Percentiles rank a stretch among this genome's conserved stretches.
These are phyloP conservation scores for Auriscalpium vulgare DNA, from an alignment of 768 basidiomycete species.

Conservation along the genomic window DNA sequence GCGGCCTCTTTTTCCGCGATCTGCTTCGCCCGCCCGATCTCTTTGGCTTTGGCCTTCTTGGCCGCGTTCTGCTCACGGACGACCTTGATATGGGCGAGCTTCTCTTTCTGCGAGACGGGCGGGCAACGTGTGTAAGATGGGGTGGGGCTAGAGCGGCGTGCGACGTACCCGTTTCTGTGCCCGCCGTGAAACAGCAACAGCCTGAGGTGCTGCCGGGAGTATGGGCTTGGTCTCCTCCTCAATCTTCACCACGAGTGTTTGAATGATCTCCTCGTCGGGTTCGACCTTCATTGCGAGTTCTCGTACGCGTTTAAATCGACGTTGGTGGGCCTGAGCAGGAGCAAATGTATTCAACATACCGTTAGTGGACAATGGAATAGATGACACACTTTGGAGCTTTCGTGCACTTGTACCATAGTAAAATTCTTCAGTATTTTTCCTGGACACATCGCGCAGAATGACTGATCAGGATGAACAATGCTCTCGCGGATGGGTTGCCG, in stretches of 20 bases:
- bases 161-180: conserved; percentile 55
- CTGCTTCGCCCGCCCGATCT: conserved; percentile 20
- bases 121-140: background rate
- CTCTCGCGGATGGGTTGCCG: conserved; percentile 48
- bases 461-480: conserved; percentile 39
- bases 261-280: conserved; percentile 41
- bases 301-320: conserved; percentile 47
- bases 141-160: background rate
- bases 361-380: conserved; percentile 10
- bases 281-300: conserved; percentile 31
- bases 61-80: conserved; percentile 35
- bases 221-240: conserved; percentile 1
- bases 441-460: conserved; percentile 61
- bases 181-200: conserved; percentile 41
- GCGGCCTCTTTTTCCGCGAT: conserved; percentile 1
- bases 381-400: conserved; percentile 53
- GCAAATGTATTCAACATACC: background rate
- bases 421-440: conserved; percentile 60
- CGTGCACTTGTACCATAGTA: conserved; percentile 50
- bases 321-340: conserved; percentile 48
- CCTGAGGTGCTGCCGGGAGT: conserved; percentile 2
- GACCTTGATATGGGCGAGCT: conserved; percentile 34
- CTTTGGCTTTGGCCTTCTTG: conserved; percentile 36
- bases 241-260: conserved; percentile 23
- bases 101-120: conserved; percentile 34